phyloP scores from a whole-genome alignment of 1,284 basidiomycete genomes.

The Singerocomus inundabilis region DNA sequence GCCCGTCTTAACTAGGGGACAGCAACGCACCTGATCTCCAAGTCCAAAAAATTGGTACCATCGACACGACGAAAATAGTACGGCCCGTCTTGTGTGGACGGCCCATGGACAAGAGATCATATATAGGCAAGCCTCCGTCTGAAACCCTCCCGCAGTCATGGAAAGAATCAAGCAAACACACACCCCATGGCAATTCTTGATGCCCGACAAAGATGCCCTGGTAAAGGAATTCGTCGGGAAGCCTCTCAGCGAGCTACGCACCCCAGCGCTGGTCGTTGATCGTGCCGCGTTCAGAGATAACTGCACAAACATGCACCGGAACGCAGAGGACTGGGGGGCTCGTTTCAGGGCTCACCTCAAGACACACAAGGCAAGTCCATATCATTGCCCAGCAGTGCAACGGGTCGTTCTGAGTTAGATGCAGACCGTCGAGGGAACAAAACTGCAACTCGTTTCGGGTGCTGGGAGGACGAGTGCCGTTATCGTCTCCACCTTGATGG shows the following conservation, averaged over 20 bases:
- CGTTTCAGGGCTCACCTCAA: constrained; percentile 82
- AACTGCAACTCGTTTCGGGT: constrained; percentile 61
- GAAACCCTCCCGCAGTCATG: constrained; percentile 17
- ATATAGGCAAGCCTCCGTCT: constrained; percentile 1
- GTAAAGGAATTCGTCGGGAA: constrained; percentile 61
- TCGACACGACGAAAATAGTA: constrained; percentile 8
- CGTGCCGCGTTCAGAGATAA: constrained; percentile 67
- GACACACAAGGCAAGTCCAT: constrained; percentile 64
- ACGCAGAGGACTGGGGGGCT: constrained; percentile 62
- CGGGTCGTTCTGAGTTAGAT: constrained; percentile 7
- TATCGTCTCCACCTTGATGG: constrained; percentile 78
- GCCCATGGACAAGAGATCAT: constrained; percentile 5
- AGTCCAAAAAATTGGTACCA: background rate
- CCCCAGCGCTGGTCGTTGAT: constrained; percentile 80
- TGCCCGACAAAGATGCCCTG: constrained; percentile 55
- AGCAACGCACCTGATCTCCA: background rate
- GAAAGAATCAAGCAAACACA: constrained; percentile 41
- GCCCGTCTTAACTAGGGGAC: constrained; percentile 18
- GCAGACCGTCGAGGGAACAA: constrained; percentile 72
- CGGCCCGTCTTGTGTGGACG: constrained; percentile 6
- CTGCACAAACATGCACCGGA: constrained; percentile 69
- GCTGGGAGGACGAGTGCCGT: constrained; percentile 57
- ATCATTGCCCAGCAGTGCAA: background rate
- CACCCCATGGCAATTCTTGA: constrained; percentile 47
- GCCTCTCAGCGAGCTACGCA: constrained; percentile 59